phyloP scores from a whole-genome alignment of 2,329 filamentous ascomycete species.

The Pseudogymnoascus sp. region DNA sequence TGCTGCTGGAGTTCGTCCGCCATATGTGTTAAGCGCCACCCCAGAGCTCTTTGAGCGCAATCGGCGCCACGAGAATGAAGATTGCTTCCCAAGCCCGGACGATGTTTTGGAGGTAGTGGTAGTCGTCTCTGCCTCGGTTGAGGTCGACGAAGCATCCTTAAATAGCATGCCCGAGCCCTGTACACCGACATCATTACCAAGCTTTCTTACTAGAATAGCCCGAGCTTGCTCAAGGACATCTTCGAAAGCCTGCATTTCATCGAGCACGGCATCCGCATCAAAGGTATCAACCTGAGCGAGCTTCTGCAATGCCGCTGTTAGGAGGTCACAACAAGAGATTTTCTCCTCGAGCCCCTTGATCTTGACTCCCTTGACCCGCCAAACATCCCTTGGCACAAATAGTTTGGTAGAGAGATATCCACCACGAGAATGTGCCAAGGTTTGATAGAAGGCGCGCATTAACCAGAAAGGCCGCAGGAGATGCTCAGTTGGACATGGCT shows the following conservation, averaged over 20 bases:
- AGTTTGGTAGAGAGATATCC: conserved; percentile 88
- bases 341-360: conserved; percentile 90
- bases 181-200: conserved; percentile 88
- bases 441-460: conserved; percentile 90
- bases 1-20: conserved; percentile 36
- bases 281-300: conserved; percentile 77
- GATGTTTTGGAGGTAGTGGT: conserved; percentile 39
- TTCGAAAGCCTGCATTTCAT: conserved; percentile 90
- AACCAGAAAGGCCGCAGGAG: conserved; percentile 96
- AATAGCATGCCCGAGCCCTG: conserved; percentile 68
- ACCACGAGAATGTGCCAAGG: conserved; percentile 80
- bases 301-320: conserved; percentile 82
- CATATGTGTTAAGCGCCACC: conserved; percentile 49
- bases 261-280: conserved; percentile 84
- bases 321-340: conserved; percentile 79
- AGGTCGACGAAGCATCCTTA: conserved; percentile 53
- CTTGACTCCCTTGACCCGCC: conserved; percentile 90
- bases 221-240: conserved; percentile 81
- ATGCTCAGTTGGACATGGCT: conserved; percentile 84
- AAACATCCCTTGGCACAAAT: conserved; percentile 87
- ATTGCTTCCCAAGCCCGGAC: conserved; percentile 66
- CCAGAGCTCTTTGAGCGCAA: conserved; percentile 83
- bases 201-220: conserved; percentile 64
- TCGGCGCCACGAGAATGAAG: conserved; percentile 82
- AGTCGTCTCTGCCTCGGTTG: conserved; percentile 37